These are phyloP conservation scores for Acanthamoeba castellanii DNA, from an alignment of 208 protist genomes.

Conservation along the genomic window DNA sequence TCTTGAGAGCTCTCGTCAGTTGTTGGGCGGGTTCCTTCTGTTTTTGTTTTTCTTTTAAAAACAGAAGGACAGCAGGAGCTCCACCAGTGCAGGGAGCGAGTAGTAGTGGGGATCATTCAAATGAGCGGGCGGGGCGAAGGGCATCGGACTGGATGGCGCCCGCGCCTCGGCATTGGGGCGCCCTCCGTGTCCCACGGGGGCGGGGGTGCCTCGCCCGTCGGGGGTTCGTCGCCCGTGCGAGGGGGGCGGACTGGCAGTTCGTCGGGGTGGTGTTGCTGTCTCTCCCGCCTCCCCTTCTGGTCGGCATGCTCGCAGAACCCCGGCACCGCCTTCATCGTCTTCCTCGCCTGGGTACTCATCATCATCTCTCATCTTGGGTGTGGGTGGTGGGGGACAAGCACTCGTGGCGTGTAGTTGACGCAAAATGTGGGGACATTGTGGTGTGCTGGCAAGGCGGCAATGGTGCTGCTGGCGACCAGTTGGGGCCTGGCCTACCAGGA, in stretches of 20 bases:
- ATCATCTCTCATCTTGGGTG: too few relatives aligned
- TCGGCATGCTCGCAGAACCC: neutral
- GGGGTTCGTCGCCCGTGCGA: too few relatives aligned
- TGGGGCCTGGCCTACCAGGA: neutral
- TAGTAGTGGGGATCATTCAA: too few relatives aligned
- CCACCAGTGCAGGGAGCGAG: too few relatives aligned
- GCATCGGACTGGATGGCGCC: neutral
- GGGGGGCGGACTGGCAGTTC: too few relatives aligned
- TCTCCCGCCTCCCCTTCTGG: slow-evolving; percentile 1
- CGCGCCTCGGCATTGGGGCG: neutral
- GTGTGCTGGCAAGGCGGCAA: neutral
- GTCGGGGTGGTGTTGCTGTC: neutral
- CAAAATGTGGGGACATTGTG: too few relatives aligned
- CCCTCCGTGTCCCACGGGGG: neutral
- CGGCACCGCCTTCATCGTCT: neutral
- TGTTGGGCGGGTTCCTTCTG: too few relatives aligned
- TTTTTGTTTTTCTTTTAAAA: too few relatives aligned
- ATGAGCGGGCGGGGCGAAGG: neutral
- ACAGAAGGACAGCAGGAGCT: too few relatives aligned
- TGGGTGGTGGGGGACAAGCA: too few relatives aligned
- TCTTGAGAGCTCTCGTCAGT: too few relatives aligned
- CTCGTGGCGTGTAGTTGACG: too few relatives aligned
- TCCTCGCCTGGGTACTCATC: neutral
- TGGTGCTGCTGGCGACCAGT: neutral
- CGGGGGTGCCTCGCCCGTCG: neutral